Base-by-base conservation (phyloP, 1,284 basidiomycete genomes). In the Apiotrichum mycotoxinovorans region DNA sequence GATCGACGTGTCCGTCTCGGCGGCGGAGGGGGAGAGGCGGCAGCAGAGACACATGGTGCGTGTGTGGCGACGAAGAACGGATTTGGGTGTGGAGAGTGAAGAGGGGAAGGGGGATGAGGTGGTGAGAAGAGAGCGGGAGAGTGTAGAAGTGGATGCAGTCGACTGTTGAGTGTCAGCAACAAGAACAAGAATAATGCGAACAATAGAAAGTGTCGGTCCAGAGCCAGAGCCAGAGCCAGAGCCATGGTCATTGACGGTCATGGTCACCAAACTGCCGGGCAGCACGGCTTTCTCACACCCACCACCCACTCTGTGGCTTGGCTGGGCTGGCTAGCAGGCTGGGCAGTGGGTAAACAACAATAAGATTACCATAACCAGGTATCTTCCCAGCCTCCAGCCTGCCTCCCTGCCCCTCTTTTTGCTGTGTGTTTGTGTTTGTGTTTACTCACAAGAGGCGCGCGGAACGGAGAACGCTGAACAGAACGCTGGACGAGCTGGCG, bases 31-130 rank as follows among this genome's bases (percentile, higher is more conserved):
- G 47, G 23, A 4, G 9, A 30, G 17, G 51, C 49, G 54, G 45
- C 48, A 57, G 61, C 61, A 62, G 54, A 62, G 57, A 41, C 61
- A 62, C 22, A 58, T 54, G 26, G 33, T 7, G 44, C 60, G 60
- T 40, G 43, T 53, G 25, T 47, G 56, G 18, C 26, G 40, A 53
- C 18, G 42, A 30, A 40, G n/a, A n/a, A n/a, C n/a, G n/a, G n/a
- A n/a, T n/a, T n/a, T 10, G 55, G n/a, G 42, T 18, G 25, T 43
- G 22, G 12, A 37, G 14, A 34, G 43, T 33, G n/a, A 22, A 43
- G 30, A 35, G 14, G 15, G 38, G 30, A 15, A 37, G 15, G 49
- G 55, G 10, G n/a, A 45, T n/a, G 34, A 25, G 50, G 3, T 15
- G 40, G 26, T 25, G 42, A 3, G 17, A 18, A 15, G 50, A 45